A percentile compares a stretch with the other conserved stretches of the same genome.
phyloP scores from a whole-genome alignment of 1,284 basidiomycete genomes.

The Tranzscheliella williamsii region DNA sequence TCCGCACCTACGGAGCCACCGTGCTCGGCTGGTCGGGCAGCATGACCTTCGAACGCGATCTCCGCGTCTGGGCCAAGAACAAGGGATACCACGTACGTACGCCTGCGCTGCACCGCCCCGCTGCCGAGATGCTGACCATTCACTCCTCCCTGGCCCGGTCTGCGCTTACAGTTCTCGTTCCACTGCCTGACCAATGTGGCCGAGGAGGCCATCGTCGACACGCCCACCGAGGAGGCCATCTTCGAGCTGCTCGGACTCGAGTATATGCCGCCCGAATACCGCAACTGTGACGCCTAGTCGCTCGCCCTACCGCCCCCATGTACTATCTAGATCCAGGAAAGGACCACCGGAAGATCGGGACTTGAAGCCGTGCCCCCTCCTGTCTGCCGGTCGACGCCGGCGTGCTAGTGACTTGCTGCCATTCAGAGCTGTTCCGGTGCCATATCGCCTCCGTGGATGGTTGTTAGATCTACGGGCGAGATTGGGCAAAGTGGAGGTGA shows the following conservation, averaged over 20 bases:
- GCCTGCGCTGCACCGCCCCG: not conserved
- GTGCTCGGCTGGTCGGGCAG: slow-evolving; percentile 49
- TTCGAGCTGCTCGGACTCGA: slow-evolving; percentile 24
- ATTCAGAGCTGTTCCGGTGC: no score
- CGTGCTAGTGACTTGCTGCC: no score
- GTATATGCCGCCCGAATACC: slow-evolving; percentile 43
- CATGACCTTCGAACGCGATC: slow-evolving; percentile 44
- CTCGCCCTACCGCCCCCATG: no score
- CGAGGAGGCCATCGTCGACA: slow-evolving; percentile 25
- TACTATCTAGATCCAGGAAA: no score
- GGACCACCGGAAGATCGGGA: no score
- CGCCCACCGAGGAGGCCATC: slow-evolving; percentile 31
- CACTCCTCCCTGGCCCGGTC: slow-evolving; percentile 4
- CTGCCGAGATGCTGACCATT: not conserved
- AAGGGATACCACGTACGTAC: slow-evolving; percentile 22
- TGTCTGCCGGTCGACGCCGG: no score
- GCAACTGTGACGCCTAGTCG: slow-evolving; percentile 53
- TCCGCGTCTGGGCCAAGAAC: slow-evolving; percentile 32
- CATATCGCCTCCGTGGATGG: no score
- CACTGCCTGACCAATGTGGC: slow-evolving; percentile 29
- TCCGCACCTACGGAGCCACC: slow-evolving; percentile 41
- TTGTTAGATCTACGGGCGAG: no score
- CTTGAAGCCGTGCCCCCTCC: no score
- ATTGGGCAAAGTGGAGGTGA: not conserved
- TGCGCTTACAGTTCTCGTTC: slow-evolving; percentile 40